A percentile compares a stretch with the other conserved stretches of the same genome.
These are phyloP conservation scores for Phytophthora pini DNA, from an alignment of 352 stramenopile species.

Conservation along the genomic window DNA sequence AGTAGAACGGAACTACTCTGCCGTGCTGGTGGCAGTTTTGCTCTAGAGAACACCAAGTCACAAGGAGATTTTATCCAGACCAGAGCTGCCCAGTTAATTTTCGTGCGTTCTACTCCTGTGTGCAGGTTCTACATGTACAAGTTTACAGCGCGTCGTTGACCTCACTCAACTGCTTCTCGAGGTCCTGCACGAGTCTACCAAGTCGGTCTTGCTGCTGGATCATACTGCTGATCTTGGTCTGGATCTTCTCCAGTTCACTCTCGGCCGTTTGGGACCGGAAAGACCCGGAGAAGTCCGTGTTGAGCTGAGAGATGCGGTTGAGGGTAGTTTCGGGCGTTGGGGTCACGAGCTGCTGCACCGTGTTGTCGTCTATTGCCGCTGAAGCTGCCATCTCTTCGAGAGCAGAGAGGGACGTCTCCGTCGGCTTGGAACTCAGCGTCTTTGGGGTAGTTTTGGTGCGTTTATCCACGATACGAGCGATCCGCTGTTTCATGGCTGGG, in stretches of 20 bases:
- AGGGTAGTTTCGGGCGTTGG: constrained; percentile 60
- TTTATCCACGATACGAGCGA: constrained; percentile 80
- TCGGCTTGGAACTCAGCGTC: constrained; percentile 20
- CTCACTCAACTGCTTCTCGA: constrained; percentile 39
- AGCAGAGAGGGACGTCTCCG: constrained; percentile 41
- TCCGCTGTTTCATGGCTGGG: constrained; percentile 78
- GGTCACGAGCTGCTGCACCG: constrained; percentile 48
- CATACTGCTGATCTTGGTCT: constrained; percentile 60
- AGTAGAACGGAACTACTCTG: neutral
- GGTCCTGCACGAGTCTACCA: constrained; percentile 47
- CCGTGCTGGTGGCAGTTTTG: neutral
- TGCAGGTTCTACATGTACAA: neutral
- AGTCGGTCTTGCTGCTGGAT: constrained; percentile 68
- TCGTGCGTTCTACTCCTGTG: too few species aligned
- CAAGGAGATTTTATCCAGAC: neutral
- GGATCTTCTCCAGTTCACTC: constrained; percentile 81
- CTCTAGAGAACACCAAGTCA: constrained; percentile 10
- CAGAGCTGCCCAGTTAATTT: too few species aligned
- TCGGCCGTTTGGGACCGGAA: constrained; percentile 75
- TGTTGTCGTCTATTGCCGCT: constrained; percentile 62
- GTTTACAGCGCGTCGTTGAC: constrained; percentile 13
- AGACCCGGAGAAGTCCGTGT: constrained; percentile 83
- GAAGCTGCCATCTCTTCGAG: constrained; percentile 68
- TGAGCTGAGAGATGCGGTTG: constrained; percentile 85
- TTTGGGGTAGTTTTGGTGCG: constrained; percentile 50